A percentile compares a stretch with the other conserved stretches of the same genome.
Conservation (phyloP, 73 alveolate species). For the Paramecium caudatum region DNA sequence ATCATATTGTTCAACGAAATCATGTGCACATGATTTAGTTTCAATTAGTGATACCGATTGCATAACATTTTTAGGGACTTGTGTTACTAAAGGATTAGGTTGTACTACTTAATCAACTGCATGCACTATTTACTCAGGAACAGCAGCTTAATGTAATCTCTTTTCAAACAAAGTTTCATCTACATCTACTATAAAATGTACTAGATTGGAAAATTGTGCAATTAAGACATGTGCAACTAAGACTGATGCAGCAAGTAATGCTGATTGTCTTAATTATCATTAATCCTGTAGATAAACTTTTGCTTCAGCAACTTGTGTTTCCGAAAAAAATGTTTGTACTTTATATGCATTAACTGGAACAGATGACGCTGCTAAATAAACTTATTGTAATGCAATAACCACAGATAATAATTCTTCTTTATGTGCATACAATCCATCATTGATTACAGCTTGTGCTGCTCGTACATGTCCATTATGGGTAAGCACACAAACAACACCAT, state of each 20-base stretch:
- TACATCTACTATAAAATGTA: too few species aligned
- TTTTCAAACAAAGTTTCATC: too few species aligned
- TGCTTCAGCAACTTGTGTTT: background rate
- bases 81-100: constrained; percentile 23
- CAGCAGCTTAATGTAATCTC: background rate
- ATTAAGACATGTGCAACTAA: background rate
- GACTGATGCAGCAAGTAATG: background rate
- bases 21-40: background rate
- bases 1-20: background rate
- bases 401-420: too few species aligned
- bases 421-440: too few species aligned
- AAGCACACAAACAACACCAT: background rate
- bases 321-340: background rate
- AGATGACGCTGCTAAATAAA: background rate
- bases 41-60: constrained; percentile 36
- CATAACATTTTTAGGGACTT: background rate
- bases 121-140: background rate
- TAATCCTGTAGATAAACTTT: background rate
- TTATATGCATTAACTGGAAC: background rate
- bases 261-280: constrained; percentile 2
- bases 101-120: background rate
- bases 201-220: constrained; percentile 20
- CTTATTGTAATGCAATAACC: constrained; percentile 30
- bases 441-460: background rate
- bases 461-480: constrained; percentile 19